Evolutionary conservation across 1,284 basidiomycete genomes (phyloP).

Genomic region (Trichosporon sp.): DNA sequence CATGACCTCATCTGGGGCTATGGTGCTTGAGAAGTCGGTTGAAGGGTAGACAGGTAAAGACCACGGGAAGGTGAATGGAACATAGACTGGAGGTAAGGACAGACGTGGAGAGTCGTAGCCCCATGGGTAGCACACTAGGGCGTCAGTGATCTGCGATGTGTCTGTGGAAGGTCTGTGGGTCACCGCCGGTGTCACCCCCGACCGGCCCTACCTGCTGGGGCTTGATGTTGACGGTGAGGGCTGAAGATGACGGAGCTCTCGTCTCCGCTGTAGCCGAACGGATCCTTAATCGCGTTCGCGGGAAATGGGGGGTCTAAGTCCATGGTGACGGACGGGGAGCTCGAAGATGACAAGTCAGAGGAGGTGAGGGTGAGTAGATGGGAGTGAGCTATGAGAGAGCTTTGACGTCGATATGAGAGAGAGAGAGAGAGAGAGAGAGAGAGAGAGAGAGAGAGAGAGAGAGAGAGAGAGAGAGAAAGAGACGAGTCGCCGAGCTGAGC

Average conservation of each 20-base stretch:
- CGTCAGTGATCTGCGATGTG: constrained; percentile 1
- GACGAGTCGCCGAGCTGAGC: neutral
- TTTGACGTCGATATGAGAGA: neutral
- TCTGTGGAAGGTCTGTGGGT: neutral
- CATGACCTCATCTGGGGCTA: constrained; percentile 2
- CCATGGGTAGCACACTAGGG: neutral
- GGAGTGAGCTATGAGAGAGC: too few species aligned
- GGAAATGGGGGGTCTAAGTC: constrained; percentile 7
- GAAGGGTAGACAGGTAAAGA: neutral
- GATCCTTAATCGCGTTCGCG: constrained; percentile 16
- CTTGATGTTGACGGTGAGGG: neutral
- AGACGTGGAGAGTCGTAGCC: neutral
- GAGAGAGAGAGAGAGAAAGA: constrained; percentile 1
- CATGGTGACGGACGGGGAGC: constrained; percentile 1
- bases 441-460: constrained; percentile 1
- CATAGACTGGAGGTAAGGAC: neutral
- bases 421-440: constrained; percentile 4
- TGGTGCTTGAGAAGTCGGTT: neutral
- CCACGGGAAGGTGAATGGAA: neutral
- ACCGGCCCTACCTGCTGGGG: neutral
- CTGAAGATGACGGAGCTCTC: neutral
- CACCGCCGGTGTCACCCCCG: neutral
- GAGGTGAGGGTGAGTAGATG: neutral
- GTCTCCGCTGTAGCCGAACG: constrained; percentile 10
- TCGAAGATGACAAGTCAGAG: neutral